Conservation (phyloP, 345 rosid genomes). For the Kandelia obovata region DNA sequence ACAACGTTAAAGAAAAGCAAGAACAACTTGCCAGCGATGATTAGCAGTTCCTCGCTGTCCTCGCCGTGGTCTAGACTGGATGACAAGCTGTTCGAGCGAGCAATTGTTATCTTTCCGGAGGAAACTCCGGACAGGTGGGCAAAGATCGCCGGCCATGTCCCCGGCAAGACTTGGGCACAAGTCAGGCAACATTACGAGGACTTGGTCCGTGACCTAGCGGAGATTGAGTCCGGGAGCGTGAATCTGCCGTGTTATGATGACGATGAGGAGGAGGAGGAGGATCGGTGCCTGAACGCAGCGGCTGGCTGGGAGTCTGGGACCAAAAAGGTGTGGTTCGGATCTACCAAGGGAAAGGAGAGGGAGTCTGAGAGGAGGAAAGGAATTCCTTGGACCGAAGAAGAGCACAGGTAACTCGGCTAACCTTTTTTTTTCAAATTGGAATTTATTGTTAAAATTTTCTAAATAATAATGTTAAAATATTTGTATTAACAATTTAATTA, state of each 20-base stretch:
- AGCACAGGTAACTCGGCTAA: slow-evolving; percentile 18
- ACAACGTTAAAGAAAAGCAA: too few relatives aligned
- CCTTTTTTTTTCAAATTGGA: too few relatives aligned
- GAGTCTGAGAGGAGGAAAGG: slow-evolving; percentile 16
- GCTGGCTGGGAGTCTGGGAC: background rate
- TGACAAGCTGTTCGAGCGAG: slow-evolving; percentile 28
- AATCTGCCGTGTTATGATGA: slow-evolving; percentile 15
- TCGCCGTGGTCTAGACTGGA: slow-evolving; percentile 18
- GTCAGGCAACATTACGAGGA: slow-evolving; percentile 20
- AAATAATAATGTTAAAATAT: too few relatives aligned
- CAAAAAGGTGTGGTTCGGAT: background rate
- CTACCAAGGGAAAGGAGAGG: slow-evolving; percentile 11
- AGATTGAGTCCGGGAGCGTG: slow-evolving; percentile 19
- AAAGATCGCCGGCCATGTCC: slow-evolving; percentile 16
- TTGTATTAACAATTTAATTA: too few relatives aligned
- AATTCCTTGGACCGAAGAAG: slow-evolving; percentile 24
- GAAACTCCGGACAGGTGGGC: slow-evolving; percentile 20
- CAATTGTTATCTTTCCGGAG: slow-evolving; percentile 20
- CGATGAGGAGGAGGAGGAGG: background rate
- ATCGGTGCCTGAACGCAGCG: background rate
- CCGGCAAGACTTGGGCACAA: slow-evolving; percentile 21
- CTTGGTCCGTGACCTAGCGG: slow-evolving; percentile 13
- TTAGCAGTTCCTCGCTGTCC: background rate
- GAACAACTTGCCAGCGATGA: background rate
- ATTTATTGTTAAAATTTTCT: too few relatives aligned